phyloP scores from a whole-genome alignment of 257 asterid species.

The Solanum verrucosum region DNA sequence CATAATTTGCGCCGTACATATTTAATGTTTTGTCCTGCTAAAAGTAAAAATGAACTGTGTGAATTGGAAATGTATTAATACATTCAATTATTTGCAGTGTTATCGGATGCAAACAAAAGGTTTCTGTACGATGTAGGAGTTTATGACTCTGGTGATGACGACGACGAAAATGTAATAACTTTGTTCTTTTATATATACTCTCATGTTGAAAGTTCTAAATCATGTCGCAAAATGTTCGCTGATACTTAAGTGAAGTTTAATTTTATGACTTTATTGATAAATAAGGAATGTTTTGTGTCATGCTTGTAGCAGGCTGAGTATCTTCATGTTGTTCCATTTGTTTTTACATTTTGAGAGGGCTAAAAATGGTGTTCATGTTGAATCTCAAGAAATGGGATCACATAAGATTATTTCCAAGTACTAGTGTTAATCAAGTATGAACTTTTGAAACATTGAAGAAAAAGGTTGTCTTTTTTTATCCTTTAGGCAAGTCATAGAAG shows the following conservation, averaged over 20 bases:
- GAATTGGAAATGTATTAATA: background rate
- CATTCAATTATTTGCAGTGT: slow-evolving; percentile 30
- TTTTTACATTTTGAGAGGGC: background rate
- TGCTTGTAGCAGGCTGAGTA: background rate
- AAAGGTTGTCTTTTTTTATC: background rate
- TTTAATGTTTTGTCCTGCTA: background rate
- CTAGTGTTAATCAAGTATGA: background rate
- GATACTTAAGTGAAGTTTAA: background rate
- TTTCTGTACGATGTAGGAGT: slow-evolving; percentile 84
- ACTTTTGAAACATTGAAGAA: background rate
- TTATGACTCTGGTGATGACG: slow-evolving; percentile 66
- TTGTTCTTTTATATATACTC: background rate
- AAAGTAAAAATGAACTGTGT: background rate
- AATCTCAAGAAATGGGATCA: background rate
- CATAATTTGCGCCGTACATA: background rate
- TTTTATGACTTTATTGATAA: background rate
- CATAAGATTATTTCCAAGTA: background rate
- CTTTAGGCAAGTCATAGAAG: background rate
- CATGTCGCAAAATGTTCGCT: background rate
- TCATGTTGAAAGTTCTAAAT: background rate
- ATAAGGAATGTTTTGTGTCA: background rate
- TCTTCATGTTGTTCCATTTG: background rate
- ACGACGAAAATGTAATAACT: slow-evolving; percentile 49
- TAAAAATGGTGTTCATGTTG: background rate
- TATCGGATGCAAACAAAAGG: slow-evolving; percentile 67